A percentile compares a stretch with the other conserved stretches of the same genome.
These are phyloP conservation scores for Phoenix dactylifera DNA, from an alignment of 176 grass and related monocot genomes.

Conservation along the genomic window DNA sequence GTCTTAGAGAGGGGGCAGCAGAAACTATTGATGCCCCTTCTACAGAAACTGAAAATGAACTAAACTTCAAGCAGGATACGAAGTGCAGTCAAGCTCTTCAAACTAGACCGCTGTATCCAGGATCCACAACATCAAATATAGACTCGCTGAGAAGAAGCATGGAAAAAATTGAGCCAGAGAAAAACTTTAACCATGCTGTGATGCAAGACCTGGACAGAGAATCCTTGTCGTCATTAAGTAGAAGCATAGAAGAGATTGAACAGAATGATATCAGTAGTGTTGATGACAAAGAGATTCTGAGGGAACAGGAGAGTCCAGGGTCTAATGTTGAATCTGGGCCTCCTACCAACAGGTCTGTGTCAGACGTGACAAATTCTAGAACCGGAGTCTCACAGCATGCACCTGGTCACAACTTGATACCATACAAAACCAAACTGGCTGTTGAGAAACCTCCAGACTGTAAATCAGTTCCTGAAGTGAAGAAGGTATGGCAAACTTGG, in stretches of 20 bases:
- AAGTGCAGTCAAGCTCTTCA: conserved; percentile 22
- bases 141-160: conserved; percentile 18
- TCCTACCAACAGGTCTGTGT: not conserved
- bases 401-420: not conserved
- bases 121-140: conserved; percentile 18
- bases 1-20: conserved; percentile 30
- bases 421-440: not conserved
- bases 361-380: not conserved
- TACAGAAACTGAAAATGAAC: conserved; percentile 25
- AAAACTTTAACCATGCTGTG: conserved; percentile 1
- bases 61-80: conserved; percentile 25
- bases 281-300: conserved; percentile 2
- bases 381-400: not conserved
- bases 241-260: not conserved
- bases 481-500: not conserved
- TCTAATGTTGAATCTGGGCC: not conserved
- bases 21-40: conserved; percentile 21
- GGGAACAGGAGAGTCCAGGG: not conserved
- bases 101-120: conserved; percentile 14
- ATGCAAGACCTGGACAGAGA: not conserved
- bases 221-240: not conserved
- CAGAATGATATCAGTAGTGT: conserved; percentile 5
- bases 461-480: conserved; percentile 9
- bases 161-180: conserved; percentile 23
- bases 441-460: not conserved